A percentile compares a stretch with the other conserved stretches of the same genome.
Evolutionary conservation across 2,329 filamentous ascomycete genomes (phyloP).

Genomic region (Rhinocladiella similis): DNA sequence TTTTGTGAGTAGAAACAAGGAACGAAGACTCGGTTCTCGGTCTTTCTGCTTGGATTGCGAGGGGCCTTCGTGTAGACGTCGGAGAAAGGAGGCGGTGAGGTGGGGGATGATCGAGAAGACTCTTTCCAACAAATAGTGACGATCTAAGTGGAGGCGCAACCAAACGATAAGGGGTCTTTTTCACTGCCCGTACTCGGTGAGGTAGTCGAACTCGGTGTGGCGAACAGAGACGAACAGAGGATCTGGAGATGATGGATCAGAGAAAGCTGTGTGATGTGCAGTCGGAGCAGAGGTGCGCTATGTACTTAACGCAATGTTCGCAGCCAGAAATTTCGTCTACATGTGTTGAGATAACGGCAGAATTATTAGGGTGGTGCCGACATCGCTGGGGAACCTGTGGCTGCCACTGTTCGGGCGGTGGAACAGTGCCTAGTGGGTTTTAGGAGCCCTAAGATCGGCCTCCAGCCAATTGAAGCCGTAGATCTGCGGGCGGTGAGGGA

Average conservation of each 20-base stretch:
- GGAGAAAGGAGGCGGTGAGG: constrained; percentile 12
- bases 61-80: background rate
- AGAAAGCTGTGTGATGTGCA: background rate
- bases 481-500: constrained; percentile 3
- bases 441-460: background rate
- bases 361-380: background rate
- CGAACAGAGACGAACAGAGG: background rate
- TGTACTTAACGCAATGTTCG: background rate
- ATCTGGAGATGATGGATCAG: background rate
- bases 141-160: constrained; percentile 13
- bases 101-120: constrained; percentile 1
- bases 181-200: background rate
- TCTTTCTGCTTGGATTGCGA: background rate
- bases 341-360: background rate
- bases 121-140: background rate
- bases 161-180: background rate
- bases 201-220: background rate
- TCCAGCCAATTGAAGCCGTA: background rate
- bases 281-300: background rate
- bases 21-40: constrained; percentile 2
- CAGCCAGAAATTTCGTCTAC: background rate
- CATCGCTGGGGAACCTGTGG: background rate
- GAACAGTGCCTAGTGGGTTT: too few species aligned
- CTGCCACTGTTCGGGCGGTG: background rate
- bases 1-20: background rate